Conservation (phyloP, 1,139 yeast genomes). For the Cylindricascospora bacillispora region DNA sequence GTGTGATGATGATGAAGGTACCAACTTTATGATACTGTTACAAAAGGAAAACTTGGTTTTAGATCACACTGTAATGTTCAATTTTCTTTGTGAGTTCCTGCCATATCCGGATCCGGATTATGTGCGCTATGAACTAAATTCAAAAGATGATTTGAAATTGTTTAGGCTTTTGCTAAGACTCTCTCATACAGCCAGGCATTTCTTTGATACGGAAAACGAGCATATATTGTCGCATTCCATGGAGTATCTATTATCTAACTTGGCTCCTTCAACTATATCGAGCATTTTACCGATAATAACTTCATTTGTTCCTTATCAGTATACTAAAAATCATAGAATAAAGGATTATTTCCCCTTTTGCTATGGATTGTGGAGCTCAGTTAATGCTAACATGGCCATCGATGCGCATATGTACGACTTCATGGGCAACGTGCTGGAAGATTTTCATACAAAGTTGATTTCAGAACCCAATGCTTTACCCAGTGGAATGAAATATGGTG, state of each 20-base stretch:
- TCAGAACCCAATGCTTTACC: conserved; percentile 7
- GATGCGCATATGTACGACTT: conserved; percentile 59
- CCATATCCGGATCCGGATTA: conserved; percentile 35
- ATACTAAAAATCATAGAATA: conserved; percentile 18
- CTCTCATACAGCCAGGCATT: conserved; percentile 29
- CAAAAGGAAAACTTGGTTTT: conserved; percentile 27
- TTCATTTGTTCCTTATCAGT: conserved; percentile 37
- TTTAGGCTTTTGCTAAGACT: conserved; percentile 28
- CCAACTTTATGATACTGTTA: conserved; percentile 37
- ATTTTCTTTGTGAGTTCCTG: conserved; percentile 34
- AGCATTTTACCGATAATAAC: conserved; percentile 44
- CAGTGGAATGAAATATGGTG: conserved; percentile 22
- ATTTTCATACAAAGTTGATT: conserved; percentile 28
- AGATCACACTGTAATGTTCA: conserved; percentile 41
- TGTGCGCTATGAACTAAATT: conserved; percentile 24
- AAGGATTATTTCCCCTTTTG: conserved; percentile 46
- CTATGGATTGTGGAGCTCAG: conserved; percentile 63
- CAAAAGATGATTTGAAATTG: conserved; percentile 26
- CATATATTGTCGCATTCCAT: conserved; percentile 26
- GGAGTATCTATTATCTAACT: conserved; percentile 28
- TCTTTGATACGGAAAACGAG: conserved; percentile 26
- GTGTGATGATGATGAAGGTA: conserved; percentile 21
- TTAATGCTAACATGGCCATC: conserved; percentile 42
- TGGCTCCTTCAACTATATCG: conserved; percentile 47
- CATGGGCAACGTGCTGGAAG: conserved; percentile 49